These are phyloP conservation scores for Oryza nivara DNA, from an alignment of 176 grass and related monocot genomes.

Conservation along the genomic window DNA sequence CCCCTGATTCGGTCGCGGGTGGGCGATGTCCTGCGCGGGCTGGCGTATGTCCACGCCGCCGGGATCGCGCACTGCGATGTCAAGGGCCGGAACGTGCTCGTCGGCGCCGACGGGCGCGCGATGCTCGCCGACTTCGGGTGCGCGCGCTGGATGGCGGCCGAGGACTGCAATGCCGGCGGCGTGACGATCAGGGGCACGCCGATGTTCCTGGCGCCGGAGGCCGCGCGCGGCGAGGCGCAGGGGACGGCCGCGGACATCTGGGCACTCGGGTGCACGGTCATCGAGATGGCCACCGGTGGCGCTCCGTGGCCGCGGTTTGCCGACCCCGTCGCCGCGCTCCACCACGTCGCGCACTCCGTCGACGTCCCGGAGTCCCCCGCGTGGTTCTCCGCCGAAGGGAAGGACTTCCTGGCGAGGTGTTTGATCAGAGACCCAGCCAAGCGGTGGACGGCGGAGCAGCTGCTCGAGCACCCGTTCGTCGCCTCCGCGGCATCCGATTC, in stretches of 20 bases:
- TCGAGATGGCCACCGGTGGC: conserved; percentile 51
- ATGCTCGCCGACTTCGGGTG: conserved; percentile 63
- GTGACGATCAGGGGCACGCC: conserved; percentile 32
- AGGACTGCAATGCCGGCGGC: background rate
- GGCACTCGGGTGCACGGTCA: conserved; percentile 48
- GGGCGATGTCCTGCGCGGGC: conserved; percentile 43
- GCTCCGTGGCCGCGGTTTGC: conserved; percentile 38
- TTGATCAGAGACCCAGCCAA: conserved; percentile 22
- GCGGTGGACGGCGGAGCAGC: conserved; percentile 52
- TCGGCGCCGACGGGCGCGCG: conserved; percentile 43
- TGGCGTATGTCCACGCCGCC: conserved; percentile 39
- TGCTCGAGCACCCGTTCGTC: conserved; percentile 48
- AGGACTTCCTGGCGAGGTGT: conserved; percentile 54
- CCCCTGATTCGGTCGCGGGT: conserved; percentile 19
- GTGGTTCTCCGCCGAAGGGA: conserved; percentile 39
- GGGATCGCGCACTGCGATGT: conserved; percentile 54
- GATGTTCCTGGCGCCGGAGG: conserved; percentile 56
- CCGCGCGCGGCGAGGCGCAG: conserved; percentile 44
- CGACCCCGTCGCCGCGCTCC: conserved; percentile 34
- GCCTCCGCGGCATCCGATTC: background rate
- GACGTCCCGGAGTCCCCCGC: conserved; percentile 32
- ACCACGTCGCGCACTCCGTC: conserved; percentile 48
- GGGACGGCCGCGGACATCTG: conserved; percentile 42
- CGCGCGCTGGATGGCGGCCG: conserved; percentile 14
- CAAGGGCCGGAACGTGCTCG: conserved; percentile 54